phyloP scores from a whole-genome alignment of 192 early-diverging fungal species.

The Coemansia sp. region DNA sequence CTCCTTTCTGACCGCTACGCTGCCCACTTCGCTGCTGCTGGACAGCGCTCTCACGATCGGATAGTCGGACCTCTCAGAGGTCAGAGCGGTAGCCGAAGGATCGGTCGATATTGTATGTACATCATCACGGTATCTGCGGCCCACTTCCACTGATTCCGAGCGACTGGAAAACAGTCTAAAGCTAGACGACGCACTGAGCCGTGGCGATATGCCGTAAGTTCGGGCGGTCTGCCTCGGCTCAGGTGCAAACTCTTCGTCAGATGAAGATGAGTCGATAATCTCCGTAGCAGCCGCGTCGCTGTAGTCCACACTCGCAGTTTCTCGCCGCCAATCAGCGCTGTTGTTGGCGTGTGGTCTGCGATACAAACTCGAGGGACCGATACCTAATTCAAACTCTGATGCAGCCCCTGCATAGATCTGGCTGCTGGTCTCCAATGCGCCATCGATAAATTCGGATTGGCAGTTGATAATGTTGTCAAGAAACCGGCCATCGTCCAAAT shows the following conservation, averaged over 20 bases:
- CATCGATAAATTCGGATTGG: not conserved
- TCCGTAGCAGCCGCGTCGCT: constrained; percentile 31
- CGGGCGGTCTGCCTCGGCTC: not conserved
- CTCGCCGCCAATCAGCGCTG: not conserved
- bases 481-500: constrained; percentile 11
- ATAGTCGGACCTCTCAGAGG: not conserved
- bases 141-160: not conserved
- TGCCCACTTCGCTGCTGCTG: not conserved
- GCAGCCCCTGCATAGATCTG: not conserved
- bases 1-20: not conserved
- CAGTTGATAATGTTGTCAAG: constrained; percentile 15
- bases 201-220: not conserved
- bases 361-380: not conserved
- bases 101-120: constrained; percentile 5
- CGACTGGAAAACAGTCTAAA: constrained; percentile 4
- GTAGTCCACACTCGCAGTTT: not conserved
- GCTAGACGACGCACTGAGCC: not conserved
- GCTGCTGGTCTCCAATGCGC: not conserved
- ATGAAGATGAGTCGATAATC: constrained; percentile 23
- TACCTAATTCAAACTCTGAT: constrained; percentile 3
- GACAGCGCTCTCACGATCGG: not conserved
- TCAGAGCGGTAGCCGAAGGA: not conserved
- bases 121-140: not conserved
- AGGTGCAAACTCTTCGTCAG: not conserved
- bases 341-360: not conserved